A percentile compares a stretch with the other conserved stretches of the same genome.
Conservation (phyloP, 2,329 filamentous ascomycete genomes). For the Paracamarosporium sp. region DNA sequence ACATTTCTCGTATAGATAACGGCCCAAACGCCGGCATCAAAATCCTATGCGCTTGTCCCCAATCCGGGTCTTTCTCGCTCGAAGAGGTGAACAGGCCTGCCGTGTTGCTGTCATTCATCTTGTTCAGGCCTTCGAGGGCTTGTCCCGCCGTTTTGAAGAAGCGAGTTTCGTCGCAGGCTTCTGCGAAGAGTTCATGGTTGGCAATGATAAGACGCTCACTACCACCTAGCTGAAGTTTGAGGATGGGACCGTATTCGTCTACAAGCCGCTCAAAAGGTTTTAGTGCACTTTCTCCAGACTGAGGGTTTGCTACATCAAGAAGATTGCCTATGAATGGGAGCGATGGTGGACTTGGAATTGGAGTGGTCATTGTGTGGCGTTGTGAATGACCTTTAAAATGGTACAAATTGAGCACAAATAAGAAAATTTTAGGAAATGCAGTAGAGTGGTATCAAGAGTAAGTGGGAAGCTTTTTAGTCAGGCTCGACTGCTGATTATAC, state of each 20-base stretch:
- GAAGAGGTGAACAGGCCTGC: conserved; percentile 22
- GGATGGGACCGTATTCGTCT: conserved; percentile 16
- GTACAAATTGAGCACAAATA: conserved; percentile 36
- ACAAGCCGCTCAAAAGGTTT: conserved; percentile 10
- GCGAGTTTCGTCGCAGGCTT: conserved; percentile 19
- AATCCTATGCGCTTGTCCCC: conserved; percentile 55
- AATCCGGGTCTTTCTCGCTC: conserved; percentile 13
- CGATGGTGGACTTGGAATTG: conserved; percentile 24
- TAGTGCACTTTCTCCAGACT: conserved; percentile 13
- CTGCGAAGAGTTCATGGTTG: conserved; percentile 13
- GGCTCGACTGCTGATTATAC: not conserved
- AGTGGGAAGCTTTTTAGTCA: too few species aligned
- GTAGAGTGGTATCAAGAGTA: too few species aligned
- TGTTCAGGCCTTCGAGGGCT: not conserved
- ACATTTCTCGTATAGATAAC: conserved; percentile 69
- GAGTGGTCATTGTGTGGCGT: conserved; percentile 1
- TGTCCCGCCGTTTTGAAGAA: conserved; percentile 9
- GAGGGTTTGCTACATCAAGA: conserved; percentile 23
- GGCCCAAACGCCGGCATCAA: conserved; percentile 73
- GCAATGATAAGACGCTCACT: not conserved
- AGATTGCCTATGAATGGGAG: conserved; percentile 43
- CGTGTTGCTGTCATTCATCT: not conserved
- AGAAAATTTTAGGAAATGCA: not conserved
- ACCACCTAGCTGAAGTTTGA: conserved; percentile 1
- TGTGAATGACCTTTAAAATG: conserved; percentile 48